A percentile compares a stretch with the other conserved stretches of the same genome.
phyloP scores from a whole-genome alignment of 2,329 filamentous ascomycete species.

The Pseudocercospora fijiensis region DNA sequence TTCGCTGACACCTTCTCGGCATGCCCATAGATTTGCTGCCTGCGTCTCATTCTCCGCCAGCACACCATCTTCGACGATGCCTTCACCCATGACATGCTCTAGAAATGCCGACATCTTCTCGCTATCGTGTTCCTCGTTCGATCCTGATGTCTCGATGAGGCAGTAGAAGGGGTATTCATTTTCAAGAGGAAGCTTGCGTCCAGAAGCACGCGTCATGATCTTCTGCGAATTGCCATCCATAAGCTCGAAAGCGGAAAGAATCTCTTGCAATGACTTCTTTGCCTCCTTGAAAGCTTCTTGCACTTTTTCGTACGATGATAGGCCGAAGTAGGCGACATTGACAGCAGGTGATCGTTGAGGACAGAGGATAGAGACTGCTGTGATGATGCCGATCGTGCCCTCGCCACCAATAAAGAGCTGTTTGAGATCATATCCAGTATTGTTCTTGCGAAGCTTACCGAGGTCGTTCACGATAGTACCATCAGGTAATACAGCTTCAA shows the following conservation, averaged over 20 bases:
- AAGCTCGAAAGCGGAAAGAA: conserved; percentile 93
- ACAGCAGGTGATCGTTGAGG: conserved; percentile 83
- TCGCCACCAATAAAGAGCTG: conserved; percentile 95
- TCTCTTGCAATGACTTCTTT: conserved; percentile 87
- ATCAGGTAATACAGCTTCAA: conserved; percentile 91
- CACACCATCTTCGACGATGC: conserved; percentile 84
- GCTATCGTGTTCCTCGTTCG: conserved; percentile 87
- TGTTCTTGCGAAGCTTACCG: conserved; percentile 89
- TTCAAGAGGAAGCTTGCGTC: conserved; percentile 77
- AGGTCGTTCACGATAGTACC: conserved; percentile 90
- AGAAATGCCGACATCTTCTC: conserved; percentile 87
- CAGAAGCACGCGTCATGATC: conserved; percentile 71
- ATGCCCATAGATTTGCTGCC: conserved; percentile 78
- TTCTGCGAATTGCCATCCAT: conserved; percentile 87
- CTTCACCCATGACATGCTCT: conserved; percentile 84
- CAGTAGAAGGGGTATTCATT: conserved; percentile 91
- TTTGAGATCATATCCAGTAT: conserved; percentile 96
- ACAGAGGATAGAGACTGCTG: conserved; percentile 82
- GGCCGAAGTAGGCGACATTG: conserved; percentile 91
- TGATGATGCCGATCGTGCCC: conserved; percentile 92
- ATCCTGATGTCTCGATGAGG: conserved; percentile 92
- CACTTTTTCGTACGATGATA: conserved; percentile 86
- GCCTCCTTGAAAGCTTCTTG: conserved; percentile 84
- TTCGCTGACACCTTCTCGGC: conserved; percentile 91
- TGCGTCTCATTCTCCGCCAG: conserved; percentile 93